phyloP scores from a whole-genome alignment of 1,139 yeast genomes.

The Hyphopichia buzzinii region DNA sequence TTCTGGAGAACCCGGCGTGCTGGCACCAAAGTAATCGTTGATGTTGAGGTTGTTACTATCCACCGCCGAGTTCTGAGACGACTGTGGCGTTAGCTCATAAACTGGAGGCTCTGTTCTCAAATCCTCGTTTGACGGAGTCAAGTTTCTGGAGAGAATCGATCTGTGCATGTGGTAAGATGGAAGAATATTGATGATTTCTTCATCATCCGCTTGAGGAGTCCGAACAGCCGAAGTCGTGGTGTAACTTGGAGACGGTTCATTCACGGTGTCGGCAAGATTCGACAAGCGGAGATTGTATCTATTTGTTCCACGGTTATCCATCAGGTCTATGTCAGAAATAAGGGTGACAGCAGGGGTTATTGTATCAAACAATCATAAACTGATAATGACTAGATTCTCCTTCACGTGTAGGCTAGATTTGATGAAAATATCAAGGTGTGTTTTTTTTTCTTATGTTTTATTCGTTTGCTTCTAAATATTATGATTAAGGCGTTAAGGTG shows the following conservation, averaged over 20 bases:
- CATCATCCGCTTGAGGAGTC: conserved; percentile 18
- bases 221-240: conserved; percentile 4
- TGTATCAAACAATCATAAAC: too few relatives aligned
- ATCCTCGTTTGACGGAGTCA: conserved; percentile 36
- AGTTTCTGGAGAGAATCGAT: conserved; percentile 36
- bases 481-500: too few relatives aligned
- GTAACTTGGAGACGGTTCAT: conserved; percentile 1
- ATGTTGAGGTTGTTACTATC: conserved; percentile 9
- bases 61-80: conserved; percentile 13
- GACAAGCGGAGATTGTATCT: conserved; percentile 17
- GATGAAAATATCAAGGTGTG: too few relatives aligned
- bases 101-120: conserved; percentile 33
- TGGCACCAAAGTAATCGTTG: conserved; percentile 17
- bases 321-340: too few relatives aligned
- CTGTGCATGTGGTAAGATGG: conserved; percentile 45
- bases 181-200: conserved; percentile 33
- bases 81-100: conserved; percentile 30
- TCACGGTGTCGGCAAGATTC: conserved; percentile 9
- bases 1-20: conserved; percentile 18
- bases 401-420: too few relatives aligned
- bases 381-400: too few relatives aligned
- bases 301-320: conserved; percentile 7
- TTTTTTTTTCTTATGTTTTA: too few relatives aligned
- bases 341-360: too few relatives aligned
- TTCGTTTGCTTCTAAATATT: too few relatives aligned